Conservation (phyloP, 352 stramenopile species). For the Globisporangium perplexum region DNA sequence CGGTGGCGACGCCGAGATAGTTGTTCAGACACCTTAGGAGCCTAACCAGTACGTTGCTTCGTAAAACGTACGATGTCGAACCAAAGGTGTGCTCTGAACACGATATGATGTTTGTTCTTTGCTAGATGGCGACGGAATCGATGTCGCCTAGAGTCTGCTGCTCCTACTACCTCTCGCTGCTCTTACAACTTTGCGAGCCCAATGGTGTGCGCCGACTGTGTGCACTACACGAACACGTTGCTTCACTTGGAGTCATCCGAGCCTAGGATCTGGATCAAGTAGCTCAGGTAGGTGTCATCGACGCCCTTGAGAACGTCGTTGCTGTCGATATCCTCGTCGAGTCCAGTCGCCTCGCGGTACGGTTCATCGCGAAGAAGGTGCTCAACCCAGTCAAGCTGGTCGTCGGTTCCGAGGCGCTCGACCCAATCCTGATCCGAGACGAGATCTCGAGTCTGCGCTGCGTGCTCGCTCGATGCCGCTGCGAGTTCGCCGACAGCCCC, state of each 20-base stretch:
- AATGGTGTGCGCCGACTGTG: not conserved
- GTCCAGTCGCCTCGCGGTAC: not conserved
- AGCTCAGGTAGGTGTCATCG: constrained; percentile 8
- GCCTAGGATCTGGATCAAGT: constrained; percentile 7
- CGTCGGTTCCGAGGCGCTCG: not conserved
- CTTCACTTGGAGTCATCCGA: not conserved
- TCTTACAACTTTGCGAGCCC: not conserved
- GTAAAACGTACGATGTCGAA: no score
- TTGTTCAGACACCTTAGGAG: no score
- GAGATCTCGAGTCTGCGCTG: not conserved
- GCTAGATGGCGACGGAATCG: no score
- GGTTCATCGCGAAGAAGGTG: not conserved
- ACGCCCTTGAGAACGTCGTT: constrained; percentile 3
- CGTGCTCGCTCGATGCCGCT: not conserved
- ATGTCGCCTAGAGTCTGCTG: no score
- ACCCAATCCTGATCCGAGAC: constrained; percentile 1
- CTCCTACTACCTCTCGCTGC: constrained; percentile 2
- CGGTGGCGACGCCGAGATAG: no score
- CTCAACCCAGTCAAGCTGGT: not conserved
- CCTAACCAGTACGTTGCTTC: no score
- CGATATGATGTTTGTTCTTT: no score
- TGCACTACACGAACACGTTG: not conserved
- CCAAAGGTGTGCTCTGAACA: no score
- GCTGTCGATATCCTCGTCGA: no score
- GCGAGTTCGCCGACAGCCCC: no score